Evolutionary conservation across 805 yeast genomes (phyloP), one percentile per base, ranked within the genome.

Genomic region (Pichia rugopelliculosa): DNA sequence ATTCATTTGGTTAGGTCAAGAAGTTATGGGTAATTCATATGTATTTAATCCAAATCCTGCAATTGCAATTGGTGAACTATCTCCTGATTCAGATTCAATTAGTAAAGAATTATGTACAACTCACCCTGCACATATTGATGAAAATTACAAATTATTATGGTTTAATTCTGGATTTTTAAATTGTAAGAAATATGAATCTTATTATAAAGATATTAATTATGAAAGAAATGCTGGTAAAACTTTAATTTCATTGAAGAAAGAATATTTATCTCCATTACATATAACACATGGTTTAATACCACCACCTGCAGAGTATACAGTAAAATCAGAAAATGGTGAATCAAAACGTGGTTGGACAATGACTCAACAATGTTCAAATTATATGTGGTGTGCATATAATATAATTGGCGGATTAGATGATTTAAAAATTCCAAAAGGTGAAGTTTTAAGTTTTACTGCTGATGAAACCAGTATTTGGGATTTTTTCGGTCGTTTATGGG

Each of bases 1-100:
- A 59, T 67, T 84, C 53, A 79, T 83, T 56, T 84, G 91, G 91
- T 59, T 85, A 30, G 87, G 86, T 2, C 76, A 80, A 60, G 70
- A 75, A 40, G 66, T 75, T 36, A 69, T 75, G 39, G 82, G 87
- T 12, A 79, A 80, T 55, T 59, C 65, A 20, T 79, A 78, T 53
- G 63, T 60, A 25, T 74, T 82, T 59, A 81, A 80, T 55, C 48
- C 62, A 7, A 61, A 69, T 53, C 68, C 75, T n/a, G 84, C 84
- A 0, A 85, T 80, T 2, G 68, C 81, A 20, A 73, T 76, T 2
- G 87, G 86, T 12, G 61, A 57, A 45, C 45, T 66, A 64, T 64
- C 55, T 4, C 43, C 50, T 2, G 49, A 47, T 26, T 46, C 42
- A 27, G 52, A 47, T 6, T 33, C 46, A 22, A 20, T 36, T 11